These are phyloP conservation scores for Zhuliangozyma blackwelliae DNA, from an alignment of 1,139 yeast species.

Conservation along the genomic window DNA sequence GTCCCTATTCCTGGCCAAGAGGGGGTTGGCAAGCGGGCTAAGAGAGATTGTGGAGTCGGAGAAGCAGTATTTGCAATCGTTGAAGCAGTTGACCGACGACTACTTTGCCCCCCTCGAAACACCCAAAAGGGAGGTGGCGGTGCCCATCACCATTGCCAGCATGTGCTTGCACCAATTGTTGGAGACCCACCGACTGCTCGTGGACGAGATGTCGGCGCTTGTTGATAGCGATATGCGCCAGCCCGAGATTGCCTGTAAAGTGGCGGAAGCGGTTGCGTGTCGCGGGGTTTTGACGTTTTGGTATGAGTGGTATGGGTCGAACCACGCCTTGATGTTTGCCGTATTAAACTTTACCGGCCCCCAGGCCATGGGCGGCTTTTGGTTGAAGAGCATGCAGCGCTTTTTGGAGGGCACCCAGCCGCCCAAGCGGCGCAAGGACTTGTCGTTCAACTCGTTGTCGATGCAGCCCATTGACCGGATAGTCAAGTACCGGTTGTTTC, in stretches of 20 bases:
- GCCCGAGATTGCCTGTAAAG: conserved; percentile 1
- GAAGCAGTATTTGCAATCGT: conserved; percentile 37
- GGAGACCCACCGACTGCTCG: conserved; percentile 21
- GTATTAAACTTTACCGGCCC: too few relatives aligned
- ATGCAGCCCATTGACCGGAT: conserved; percentile 53
- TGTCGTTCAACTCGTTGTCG: conserved; percentile 46
- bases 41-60: conserved; percentile 50
- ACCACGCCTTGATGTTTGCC: conserved; percentile 1
- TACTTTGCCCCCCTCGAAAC: conserved; percentile 29
- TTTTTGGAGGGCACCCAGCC: conserved; percentile 44
- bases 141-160: conserved; percentile 20
- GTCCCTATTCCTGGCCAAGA: conserved; percentile 8
- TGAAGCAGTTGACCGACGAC: conserved; percentile 33
- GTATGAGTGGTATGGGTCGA: conserved; percentile 9
- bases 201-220: conserved; percentile 12
- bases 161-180: conserved; percentile 18
- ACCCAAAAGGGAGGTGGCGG: conserved; percentile 19
- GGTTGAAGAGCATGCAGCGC: conserved; percentile 30
- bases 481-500: conserved; percentile 46
- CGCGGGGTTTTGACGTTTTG: conserved; percentile 8
- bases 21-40: conserved; percentile 30
- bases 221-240: neutral
- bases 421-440: conserved; percentile 25
- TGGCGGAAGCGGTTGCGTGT: conserved; percentile 1
- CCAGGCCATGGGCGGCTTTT: conserved; percentile 4